These are phyloP conservation scores for Funneliformis mosseae DNA, from an alignment of 192 early-diverging fungal species.

Conservation along the genomic window DNA sequence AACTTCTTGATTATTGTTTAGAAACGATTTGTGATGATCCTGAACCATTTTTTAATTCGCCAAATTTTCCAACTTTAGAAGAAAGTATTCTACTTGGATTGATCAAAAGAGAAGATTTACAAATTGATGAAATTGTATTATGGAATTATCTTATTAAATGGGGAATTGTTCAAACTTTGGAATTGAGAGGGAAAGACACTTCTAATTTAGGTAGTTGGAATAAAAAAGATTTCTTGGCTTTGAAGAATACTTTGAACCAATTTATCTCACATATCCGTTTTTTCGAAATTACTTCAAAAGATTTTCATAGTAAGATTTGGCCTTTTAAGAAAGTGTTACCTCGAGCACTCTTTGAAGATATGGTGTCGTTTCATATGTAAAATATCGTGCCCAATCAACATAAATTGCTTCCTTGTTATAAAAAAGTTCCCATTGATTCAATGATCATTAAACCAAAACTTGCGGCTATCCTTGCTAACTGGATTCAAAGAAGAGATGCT, in stretches of 20 bases:
- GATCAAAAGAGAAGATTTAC: too few species aligned
- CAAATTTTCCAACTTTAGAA: too few species aligned
- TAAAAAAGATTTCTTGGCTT: too few species aligned
- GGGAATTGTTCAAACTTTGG: background rate
- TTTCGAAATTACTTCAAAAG: constrained; percentile 2
- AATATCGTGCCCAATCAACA: too few species aligned
- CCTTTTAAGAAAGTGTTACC: background rate
- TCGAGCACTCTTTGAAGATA: background rate
- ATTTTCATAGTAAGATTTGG: background rate
- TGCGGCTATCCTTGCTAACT: background rate
- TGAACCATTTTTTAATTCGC: background rate
- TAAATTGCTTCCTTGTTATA: too few species aligned
- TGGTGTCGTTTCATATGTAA: background rate
- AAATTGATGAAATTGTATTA: too few species aligned
- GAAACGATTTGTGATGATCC: constrained; percentile 10
- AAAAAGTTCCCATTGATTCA: too few species aligned
- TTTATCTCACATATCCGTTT: constrained; percentile 15
- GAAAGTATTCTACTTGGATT: too few species aligned
- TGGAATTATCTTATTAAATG: too few species aligned
- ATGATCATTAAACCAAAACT: background rate
- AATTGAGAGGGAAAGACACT: background rate
- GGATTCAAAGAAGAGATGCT: background rate
- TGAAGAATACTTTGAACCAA: too few species aligned
- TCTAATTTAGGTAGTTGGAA: background rate
- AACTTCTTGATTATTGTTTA: background rate